Conservation (phyloP, 1,284 basidiomycete genomes). For the Peniophora sp. region DNA sequence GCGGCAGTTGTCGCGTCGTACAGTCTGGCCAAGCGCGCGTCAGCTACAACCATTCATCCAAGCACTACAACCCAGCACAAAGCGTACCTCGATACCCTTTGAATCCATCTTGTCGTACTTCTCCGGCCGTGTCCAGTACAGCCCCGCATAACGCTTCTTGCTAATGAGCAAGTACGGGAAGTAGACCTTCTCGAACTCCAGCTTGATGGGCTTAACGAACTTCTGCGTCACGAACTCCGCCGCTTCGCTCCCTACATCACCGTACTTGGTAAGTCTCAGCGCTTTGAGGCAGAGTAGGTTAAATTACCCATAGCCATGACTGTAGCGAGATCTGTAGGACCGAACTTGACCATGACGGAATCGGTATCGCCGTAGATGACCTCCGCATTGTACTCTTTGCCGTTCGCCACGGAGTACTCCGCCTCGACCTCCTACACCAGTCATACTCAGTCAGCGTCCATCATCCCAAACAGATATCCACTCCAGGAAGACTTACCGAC, state of each 20-base stretch:
- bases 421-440: slow-evolving; percentile 72
- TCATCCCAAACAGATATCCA: not conserved
- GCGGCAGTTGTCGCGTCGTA: slow-evolving; percentile 92
- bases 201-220: slow-evolving; percentile 91
- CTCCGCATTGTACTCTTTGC: slow-evolving; percentile 78
- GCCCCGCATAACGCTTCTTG: slow-evolving; percentile 94
- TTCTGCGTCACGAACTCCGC: slow-evolving; percentile 88
- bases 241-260: slow-evolving; percentile 74
- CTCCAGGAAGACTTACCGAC: slow-evolving; percentile 44
- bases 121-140: slow-evolving; percentile 92
- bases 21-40: slow-evolving; percentile 52
- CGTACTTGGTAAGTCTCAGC: not conserved
- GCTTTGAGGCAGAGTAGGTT: not conserved
- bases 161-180: slow-evolving; percentile 94
- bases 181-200: slow-evolving; percentile 98
- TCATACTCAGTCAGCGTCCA: not conserved
- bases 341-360: slow-evolving; percentile 96
- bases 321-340: slow-evolving; percentile 73
- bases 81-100: slow-evolving; percentile 86
- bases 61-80: too few species aligned
- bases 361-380: slow-evolving; percentile 98
- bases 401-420: slow-evolving; percentile 81
- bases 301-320: slow-evolving; percentile 83
- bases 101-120: slow-evolving; percentile 99
- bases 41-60: not conserved